Evolutionary conservation across 2,329 filamentous ascomycete species (phyloP).

Genomic region (Diplodia intermedia): DNA sequence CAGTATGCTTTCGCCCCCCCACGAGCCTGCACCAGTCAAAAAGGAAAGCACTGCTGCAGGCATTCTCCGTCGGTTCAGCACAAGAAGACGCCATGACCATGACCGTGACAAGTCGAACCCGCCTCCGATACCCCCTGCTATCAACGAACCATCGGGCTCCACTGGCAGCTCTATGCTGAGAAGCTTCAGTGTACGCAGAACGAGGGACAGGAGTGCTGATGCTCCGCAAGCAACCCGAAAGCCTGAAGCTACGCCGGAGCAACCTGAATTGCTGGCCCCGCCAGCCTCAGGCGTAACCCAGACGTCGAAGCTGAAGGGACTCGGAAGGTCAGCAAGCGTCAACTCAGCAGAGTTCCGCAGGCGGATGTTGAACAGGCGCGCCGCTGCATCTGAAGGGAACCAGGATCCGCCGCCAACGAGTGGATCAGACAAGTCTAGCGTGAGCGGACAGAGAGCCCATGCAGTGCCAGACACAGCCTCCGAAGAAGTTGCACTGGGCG

Average conservation of each 20-base stretch:
- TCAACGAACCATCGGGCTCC: conserved; percentile 77
- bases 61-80: conserved; percentile 88
- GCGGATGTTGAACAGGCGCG: conserved; percentile 64
- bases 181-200: conserved; percentile 82
- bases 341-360: conserved; percentile 84
- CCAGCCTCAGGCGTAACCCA: conserved; percentile 66
- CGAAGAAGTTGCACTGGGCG: conserved; percentile 53
- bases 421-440: conserved; percentile 76
- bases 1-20: conserved; percentile 62
- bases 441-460: conserved; percentile 56
- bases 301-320: conserved; percentile 67
- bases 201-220: conserved; percentile 61
- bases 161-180: conserved; percentile 68
- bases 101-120: conserved; percentile 63
- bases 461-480: conserved; percentile 56
- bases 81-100: conserved; percentile 74
- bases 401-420: conserved; percentile 71
- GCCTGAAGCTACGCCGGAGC: conserved; percentile 67
- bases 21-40: conserved; percentile 64
- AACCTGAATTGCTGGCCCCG: conserved; percentile 75
- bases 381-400: conserved; percentile 50
- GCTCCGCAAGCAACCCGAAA: conserved; percentile 55
- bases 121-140: conserved; percentile 76
- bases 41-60: conserved; percentile 89
- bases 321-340: conserved; percentile 89